Conservation (phyloP, 1,284 basidiomycete species). For the Trichosporon inkin region DNA sequence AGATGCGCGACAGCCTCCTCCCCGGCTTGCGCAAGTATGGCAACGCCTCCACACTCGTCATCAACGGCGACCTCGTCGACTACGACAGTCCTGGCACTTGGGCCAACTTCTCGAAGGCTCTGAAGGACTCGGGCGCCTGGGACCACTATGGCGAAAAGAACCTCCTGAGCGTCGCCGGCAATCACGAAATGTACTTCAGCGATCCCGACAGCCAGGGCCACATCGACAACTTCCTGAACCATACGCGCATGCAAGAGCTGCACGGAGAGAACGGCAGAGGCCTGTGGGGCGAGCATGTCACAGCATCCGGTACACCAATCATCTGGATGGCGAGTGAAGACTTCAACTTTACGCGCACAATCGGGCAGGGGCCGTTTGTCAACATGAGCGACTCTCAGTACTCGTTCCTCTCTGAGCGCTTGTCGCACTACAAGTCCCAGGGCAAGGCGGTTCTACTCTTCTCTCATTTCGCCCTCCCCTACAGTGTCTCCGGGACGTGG, state of each 20-base stretch:
- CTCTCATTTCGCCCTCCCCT: slow-evolving; percentile 4
- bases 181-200: slow-evolving; percentile 11
- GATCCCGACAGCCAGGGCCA: background rate
- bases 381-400: slow-evolving; percentile 10
- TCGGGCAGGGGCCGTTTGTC: background rate
- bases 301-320: background rate
- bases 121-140: background rate
- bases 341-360: background rate
- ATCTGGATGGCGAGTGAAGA: slow-evolving; percentile 10
- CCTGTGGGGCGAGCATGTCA: slow-evolving; percentile 10
- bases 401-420: slow-evolving; percentile 5
- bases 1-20: slow-evolving; percentile 6
- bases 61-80: slow-evolving; percentile 10
- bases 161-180: background rate
- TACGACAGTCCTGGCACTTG: background rate
- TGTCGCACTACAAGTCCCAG: slow-evolving; percentile 3
- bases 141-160: slow-evolving; percentile 8
- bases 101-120: background rate
- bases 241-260: background rate
- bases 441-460: slow-evolving; percentile 5
- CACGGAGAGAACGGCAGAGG: background rate
- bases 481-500: slow-evolving; percentile 1
- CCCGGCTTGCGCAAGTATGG: slow-evolving; percentile 2
- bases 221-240: slow-evolving; percentile 5
- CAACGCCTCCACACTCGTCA: slow-evolving; percentile 9